Percentiles rank a stretch among this genome's conserved stretches.
Evolutionary conservation across 108 stramenopile genomes (phyloP).

Genomic region (Phaeodactylum tricornutum): DNA sequence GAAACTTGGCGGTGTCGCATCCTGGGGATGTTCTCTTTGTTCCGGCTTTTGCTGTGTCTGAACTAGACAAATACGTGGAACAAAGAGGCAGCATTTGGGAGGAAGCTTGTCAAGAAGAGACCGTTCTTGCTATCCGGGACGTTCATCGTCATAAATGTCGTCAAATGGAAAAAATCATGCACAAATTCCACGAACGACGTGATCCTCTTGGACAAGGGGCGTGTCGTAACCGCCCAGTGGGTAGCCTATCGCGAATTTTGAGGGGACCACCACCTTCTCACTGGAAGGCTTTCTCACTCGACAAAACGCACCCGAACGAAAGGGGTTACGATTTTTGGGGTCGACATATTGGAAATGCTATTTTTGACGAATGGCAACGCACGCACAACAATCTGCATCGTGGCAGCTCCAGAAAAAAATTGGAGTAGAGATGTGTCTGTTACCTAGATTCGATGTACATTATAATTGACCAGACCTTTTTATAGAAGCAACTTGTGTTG

Average conservation of each 20-base stretch:
- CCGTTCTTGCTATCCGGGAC: conserved; percentile 13
- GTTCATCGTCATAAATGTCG: conserved; percentile 26
- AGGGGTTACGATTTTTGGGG: conserved; percentile 66
- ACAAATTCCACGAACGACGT: conserved; percentile 26
- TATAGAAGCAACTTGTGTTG: too few species aligned
- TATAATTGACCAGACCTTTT: too few species aligned
- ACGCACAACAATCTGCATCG: too few species aligned
- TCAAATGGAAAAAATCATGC: conserved; percentile 34
- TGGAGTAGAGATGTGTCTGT: too few species aligned
- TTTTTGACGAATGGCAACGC: background rate
- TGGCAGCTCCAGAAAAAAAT: too few species aligned
- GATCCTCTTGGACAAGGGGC: too few species aligned
- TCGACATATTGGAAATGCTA: conserved; percentile 2
- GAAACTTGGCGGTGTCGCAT: conserved; percentile 22
- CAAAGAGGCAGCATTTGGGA: conserved; percentile 15
- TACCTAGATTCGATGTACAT: too few species aligned
- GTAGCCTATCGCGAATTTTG: too few species aligned
- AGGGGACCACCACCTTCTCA: too few species aligned
- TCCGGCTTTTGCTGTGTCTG: conserved; percentile 23
- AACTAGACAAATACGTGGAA: conserved; percentile 24
- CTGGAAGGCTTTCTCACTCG: conserved; percentile 27
- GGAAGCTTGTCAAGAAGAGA: conserved; percentile 19
- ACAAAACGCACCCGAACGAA: conserved; percentile 52
- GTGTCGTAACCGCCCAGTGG: background rate
- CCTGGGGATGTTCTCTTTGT: conserved; percentile 45